A percentile compares a stretch with the other conserved stretches of the same genome.
phyloP scores from a whole-genome alignment of 2,329 filamentous ascomycete genomes.

The Colletotrichum liaoningense region DNA sequence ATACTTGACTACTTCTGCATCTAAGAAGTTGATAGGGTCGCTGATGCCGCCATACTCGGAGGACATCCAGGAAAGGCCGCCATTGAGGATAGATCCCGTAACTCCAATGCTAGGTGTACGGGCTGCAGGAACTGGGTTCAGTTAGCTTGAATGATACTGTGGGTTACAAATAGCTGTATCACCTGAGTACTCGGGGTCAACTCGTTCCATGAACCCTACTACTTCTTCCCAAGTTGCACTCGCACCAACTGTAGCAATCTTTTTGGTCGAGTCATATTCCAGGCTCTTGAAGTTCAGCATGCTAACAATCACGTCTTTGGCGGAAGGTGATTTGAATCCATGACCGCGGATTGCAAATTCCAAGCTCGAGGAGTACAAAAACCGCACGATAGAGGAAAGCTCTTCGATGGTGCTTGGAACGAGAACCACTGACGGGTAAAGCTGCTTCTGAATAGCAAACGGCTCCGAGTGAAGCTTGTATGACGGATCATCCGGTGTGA shows the following conservation, averaged over 20 bases:
- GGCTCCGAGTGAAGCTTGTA: conserved; percentile 15
- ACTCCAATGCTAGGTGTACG: conserved; percentile 19
- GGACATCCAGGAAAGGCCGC: conserved; percentile 20
- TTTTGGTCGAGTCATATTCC: conserved; percentile 11
- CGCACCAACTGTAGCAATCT: conserved; percentile 20
- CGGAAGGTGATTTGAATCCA: conserved; percentile 27
- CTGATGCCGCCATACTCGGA: conserved; percentile 16
- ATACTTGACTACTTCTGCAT: conserved; percentile 23
- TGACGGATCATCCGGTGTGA: background rate
- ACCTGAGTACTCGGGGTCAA: conserved; percentile 20
- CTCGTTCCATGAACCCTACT: conserved; percentile 13
- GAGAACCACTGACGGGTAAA: conserved; percentile 1
- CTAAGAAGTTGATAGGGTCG: conserved; percentile 24
- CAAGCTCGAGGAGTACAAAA: conserved; percentile 5
- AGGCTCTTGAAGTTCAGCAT: conserved; percentile 21
- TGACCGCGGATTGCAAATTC: conserved; percentile 20
- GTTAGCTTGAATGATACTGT: background rate
- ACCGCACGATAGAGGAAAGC: background rate
- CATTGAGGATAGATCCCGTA: conserved; percentile 10
- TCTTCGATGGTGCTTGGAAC: background rate
- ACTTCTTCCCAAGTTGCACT: conserved; percentile 22
- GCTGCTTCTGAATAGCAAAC: conserved; percentile 21
- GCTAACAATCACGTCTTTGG: conserved; percentile 12
- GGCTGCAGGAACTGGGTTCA: background rate
- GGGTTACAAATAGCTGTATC: background rate